Evolutionary conservation across 495 filamentous ascomycete species (phyloP), one percentile per base, ranked within the genome.

Genomic region (Talaromyces stipitatus): DNA sequence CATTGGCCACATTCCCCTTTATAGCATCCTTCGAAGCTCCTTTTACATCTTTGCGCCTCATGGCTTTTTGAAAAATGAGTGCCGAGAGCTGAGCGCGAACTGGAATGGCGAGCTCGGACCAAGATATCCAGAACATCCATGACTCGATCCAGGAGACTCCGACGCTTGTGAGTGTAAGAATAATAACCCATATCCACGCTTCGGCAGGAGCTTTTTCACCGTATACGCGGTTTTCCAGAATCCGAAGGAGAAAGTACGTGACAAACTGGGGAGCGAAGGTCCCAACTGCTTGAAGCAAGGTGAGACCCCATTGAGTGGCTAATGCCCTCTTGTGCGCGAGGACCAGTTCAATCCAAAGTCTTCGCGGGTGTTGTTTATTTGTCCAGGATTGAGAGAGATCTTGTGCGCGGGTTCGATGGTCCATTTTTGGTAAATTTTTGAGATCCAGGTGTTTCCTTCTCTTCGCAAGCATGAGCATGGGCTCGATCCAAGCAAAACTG

Each of bases 21-120:
- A 48, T 54, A 38, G 27, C 23, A 28, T 23, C 51, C 16, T 54
- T 54, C n/a, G 51, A 54, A 14, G 51, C 51, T 8, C 28, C 51
- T 62, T 89, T 92, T 24, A 88, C 82, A 66, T 95, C 88, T 62
- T 94, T 95, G 33, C 84, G 79, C 26, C 85, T 82, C 82, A 90
- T 85, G 0, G 88, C 78, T 66, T 95, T 94, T 38, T 82, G 78
- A 59, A 92, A 92, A 9, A 92, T 79, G 18, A 89, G 70, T 1
- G 87, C 82, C 2, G 87, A 85, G 2, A 92, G 71, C 55, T 91
- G 85, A 22, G 81, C 75, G 28, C 85, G 82, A 29, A 92, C 74
- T 2, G 85, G 86, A 18, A 89, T 74, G 20, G 77, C 78, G 3
- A 91, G 60, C 33, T 81, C 77, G 0, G 83, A 81, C 65, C 77